These are phyloP conservation scores for Alnus glutinosa DNA, from an alignment of 306 rosid genomes.

Conservation along the genomic window DNA sequence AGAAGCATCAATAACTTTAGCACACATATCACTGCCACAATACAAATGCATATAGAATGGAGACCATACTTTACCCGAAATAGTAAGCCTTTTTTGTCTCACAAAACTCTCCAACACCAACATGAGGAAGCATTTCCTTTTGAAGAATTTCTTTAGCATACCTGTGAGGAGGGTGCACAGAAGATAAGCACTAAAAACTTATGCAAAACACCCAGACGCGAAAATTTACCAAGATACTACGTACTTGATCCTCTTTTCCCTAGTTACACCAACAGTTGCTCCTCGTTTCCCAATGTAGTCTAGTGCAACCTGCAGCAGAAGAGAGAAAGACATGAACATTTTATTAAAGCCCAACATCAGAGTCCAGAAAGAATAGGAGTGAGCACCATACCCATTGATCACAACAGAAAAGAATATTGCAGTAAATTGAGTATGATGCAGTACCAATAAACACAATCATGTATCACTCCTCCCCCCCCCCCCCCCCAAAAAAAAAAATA, in stretches of 20 bases:
- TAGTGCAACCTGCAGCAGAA: slow-evolving; percentile 71
- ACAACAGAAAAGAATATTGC: not conserved
- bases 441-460: not conserved
- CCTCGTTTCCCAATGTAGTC: slow-evolving; percentile 98
- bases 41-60: not conserved
- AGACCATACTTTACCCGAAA: slow-evolving; percentile 65
- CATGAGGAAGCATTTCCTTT: slow-evolving; percentile 99
- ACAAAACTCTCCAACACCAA: slow-evolving; percentile 87
- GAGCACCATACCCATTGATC: slow-evolving; percentile 1
- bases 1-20: slow-evolving; percentile 26
- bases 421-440: not conserved
- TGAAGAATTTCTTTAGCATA: slow-evolving; percentile 98
- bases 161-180: slow-evolving; percentile 41
- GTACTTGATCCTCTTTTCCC: slow-evolving; percentile 95
- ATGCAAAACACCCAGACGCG: slow-evolving; percentile 13
- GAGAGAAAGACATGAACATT: slow-evolving; percentile 2
- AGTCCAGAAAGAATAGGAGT: not conserved
- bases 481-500: too few species aligned
- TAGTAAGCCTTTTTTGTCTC: slow-evolving; percentile 99
- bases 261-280: slow-evolving; percentile 88
- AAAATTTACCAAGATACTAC: slow-evolving; percentile 25
- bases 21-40: slow-evolving; percentile 22
- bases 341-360: not conserved
- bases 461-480: too few species aligned
- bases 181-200: slow-evolving; percentile 26